phyloP scores from a whole-genome alignment of 306 rosid genomes.

The Citrullus mucosospermus region DNA sequence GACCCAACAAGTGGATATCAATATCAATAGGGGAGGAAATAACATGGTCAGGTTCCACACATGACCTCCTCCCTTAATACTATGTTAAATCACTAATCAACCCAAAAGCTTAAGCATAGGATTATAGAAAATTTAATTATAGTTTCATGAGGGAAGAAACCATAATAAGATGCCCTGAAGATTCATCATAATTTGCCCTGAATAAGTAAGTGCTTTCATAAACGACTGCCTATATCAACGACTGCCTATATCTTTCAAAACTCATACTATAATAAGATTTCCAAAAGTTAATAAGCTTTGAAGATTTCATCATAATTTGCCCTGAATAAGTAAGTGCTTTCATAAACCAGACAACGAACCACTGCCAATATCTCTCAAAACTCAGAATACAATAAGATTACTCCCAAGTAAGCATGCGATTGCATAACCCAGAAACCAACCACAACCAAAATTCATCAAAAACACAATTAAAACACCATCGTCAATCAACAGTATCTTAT shows the following conservation, averaged over 20 bases:
- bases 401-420: not conserved
- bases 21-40: too few relatives aligned
- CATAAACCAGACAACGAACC: not conserved
- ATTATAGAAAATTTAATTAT: too few relatives aligned
- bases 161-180: not conserved
- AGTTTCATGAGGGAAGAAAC: not conserved
- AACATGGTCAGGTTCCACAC: too few relatives aligned
- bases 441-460: not conserved
- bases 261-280: not conserved
- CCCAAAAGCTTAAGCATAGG: too few relatives aligned
- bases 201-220: not conserved
- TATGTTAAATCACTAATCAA: too few relatives aligned
- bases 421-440: not conserved
- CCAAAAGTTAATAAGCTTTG: not conserved
- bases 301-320: not conserved
- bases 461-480: not conserved
- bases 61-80: too few relatives aligned
- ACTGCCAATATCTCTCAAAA: not conserved
- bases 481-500: not conserved
- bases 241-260: not conserved
- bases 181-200: not conserved
- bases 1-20: too few relatives aligned
- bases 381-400: not conserved
- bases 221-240: not conserved
- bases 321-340: not conserved